Evolutionary conservation across 306 rosid genomes (phyloP), one percentile per base, ranked within the genome.

Genomic region (Corylus avellana): DNA sequence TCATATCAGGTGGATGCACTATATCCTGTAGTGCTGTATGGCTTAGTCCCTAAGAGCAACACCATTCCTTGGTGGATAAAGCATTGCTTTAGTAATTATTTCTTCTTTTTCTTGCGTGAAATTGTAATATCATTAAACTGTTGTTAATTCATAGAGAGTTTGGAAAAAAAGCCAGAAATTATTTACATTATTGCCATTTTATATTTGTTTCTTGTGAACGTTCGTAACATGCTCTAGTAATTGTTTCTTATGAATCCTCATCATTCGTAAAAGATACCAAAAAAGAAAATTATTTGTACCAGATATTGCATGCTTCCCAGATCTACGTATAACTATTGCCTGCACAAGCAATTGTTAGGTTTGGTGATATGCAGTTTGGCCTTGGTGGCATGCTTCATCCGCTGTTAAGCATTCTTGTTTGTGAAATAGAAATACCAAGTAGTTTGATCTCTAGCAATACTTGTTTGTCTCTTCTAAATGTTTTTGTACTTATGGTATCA

Each of bases 341-440:
- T 16, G 70, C 14, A 8, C 17, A 68, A n/a, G 42, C 32, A 68
- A 39, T 68, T 39, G 48, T n/a, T 67, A 39, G 17, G 66, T 18
- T 42, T 66, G 13, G 11, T 68, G 4, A 9, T n/a, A 39, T 68
- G 51, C 14, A 68, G 51, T 42, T 68, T 68, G 72, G 72, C 51
- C n/a, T 68, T 68, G n/a, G 49, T 68, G 51, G 29, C 25, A 68
- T 42, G 72, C 48, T 68, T 68, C 72, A 42, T 44, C 17, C 18
- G 32, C 29, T 39, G 13, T 68, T 42, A 68, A 2, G 72, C 14
- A 67, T 39, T 42, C 9, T 4, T 68, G 49, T 8, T 42, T 42
- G 49, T 44, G 16, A 68, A 39, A 17, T 39, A 5, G 51, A 42
- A 68, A 25, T 68, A 8, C 72, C 10, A 10, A 42, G 51, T 35